Percentiles rank a stretch among this genome's conserved stretches.
These are phyloP conservation scores for Thraustotheca clavata DNA, from an alignment of 352 stramenopile species.

Conservation along the genomic window DNA sequence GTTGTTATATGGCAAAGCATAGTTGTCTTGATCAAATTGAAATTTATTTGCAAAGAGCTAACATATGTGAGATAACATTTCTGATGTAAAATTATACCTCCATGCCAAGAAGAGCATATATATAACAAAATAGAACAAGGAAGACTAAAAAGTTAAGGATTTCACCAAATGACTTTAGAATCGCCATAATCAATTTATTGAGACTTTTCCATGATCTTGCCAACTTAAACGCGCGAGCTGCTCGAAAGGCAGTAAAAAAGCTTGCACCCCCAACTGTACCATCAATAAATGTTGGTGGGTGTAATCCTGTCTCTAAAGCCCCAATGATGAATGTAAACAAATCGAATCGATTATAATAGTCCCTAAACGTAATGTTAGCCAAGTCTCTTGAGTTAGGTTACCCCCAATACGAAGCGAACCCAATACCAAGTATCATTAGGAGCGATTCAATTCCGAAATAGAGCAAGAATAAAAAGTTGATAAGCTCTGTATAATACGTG, in stretches of 20 bases:
- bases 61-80: too few relatives aligned
- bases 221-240: conserved; percentile 93
- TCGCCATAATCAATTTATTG: conserved; percentile 62
- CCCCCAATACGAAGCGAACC: conserved; percentile 51
- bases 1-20: conserved; percentile 17
- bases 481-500: conserved; percentile 48
- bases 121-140: conserved; percentile 90
- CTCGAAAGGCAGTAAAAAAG: conserved; percentile 76
- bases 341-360: conserved; percentile 80
- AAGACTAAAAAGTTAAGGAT: conserved; percentile 89
- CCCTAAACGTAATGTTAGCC: conserved; percentile 18
- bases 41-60: conserved; percentile 93
- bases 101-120: conserved; percentile 89
- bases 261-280: not conserved
- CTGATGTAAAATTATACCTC: conserved; percentile 38
- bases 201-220: conserved; percentile 87
- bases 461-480: conserved; percentile 68
- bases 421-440: conserved; percentile 76
- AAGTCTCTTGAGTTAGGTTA: not conserved
- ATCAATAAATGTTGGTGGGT: conserved; percentile 60
- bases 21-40: conserved; percentile 79
- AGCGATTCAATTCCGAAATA: conserved; percentile 66
- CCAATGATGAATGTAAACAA: conserved; percentile 74
- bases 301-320: conserved; percentile 53
- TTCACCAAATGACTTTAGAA: conserved; percentile 70